Conservation (phyloP, 352 stramenopile species). For the Phytophthora chlamydospora region DNA sequence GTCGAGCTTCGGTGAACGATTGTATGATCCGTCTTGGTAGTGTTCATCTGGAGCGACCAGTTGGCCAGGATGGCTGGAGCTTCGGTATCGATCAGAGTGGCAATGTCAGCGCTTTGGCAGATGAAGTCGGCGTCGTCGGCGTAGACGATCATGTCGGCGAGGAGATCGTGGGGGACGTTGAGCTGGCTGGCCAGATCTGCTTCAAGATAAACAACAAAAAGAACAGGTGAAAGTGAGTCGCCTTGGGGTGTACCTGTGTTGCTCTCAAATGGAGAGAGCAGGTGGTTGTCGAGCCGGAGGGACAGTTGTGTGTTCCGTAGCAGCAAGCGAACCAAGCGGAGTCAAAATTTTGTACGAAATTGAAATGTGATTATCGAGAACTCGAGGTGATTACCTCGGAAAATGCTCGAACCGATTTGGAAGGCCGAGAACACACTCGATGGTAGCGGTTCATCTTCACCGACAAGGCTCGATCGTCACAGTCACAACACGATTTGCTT, state of each 20-base stretch:
- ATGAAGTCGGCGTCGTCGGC: conserved; percentile 10
- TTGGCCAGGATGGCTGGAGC: conserved; percentile 2
- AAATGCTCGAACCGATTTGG: conserved; percentile 22
- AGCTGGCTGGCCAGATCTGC: conserved; percentile 6
- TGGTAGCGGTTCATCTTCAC: background rate
- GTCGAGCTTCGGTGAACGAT: background rate
- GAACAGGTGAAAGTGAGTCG: conserved; percentile 13
- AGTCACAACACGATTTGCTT: no score
- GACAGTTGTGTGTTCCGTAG: conserved; percentile 1
- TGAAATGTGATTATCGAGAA: no score
- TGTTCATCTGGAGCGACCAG: conserved; percentile 19
- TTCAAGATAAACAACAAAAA: conserved; percentile 22
- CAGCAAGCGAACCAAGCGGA: conserved; percentile 11
- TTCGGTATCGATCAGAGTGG: background rate
- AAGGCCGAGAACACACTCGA: conserved; percentile 25
- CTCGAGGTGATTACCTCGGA: conserved; percentile 30
- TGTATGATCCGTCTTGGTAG: conserved; percentile 15
- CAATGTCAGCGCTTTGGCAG: background rate
- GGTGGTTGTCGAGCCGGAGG: background rate
- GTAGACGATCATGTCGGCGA: conserved; percentile 13
- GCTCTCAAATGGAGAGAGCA: conserved; percentile 14
- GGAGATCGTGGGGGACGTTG: conserved; percentile 7
- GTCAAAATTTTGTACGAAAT: no score
- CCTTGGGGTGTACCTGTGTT: conserved; percentile 13
- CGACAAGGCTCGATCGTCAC: no score